These are phyloP conservation scores for Linnemannia schmuckeri DNA, from an alignment of 192 early-diverging fungal genomes.

Conservation along the genomic window DNA sequence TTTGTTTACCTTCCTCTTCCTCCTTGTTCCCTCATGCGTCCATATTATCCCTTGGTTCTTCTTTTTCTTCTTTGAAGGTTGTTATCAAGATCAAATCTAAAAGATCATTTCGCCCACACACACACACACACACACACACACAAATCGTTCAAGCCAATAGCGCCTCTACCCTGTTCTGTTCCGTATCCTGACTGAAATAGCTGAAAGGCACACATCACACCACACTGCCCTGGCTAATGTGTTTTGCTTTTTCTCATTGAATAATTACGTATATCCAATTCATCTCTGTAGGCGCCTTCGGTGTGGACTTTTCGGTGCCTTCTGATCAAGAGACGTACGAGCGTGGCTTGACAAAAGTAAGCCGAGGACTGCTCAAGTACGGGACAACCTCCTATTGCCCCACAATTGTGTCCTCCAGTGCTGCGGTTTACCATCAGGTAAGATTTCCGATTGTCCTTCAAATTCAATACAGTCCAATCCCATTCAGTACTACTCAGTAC, in stretches of 20 bases:
- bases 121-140: background rate
- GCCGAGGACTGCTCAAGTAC: conserved; percentile 80
- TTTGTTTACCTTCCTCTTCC: conserved; percentile 19
- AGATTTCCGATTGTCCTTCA: background rate
- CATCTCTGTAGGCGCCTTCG: conserved; percentile 67
- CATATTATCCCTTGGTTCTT: background rate
- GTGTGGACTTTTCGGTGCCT: conserved; percentile 77
- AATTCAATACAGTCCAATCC: background rate
- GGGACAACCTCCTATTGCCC: conserved; percentile 88
- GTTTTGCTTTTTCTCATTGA: too few relatives aligned
- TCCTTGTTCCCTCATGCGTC: too few relatives aligned
- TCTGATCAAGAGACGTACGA: conserved; percentile 73
- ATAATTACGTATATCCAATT: background rate
- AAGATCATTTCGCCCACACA: background rate
- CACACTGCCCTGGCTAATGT: background rate
- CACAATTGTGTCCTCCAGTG: conserved; percentile 80
- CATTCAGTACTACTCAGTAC: background rate
- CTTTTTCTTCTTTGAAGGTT: conserved; percentile 7
- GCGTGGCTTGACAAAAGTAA: conserved; percentile 72
- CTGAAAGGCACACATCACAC: background rate
- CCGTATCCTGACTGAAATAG: too few relatives aligned
- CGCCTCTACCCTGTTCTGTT: too few relatives aligned
- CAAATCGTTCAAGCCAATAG: background rate
- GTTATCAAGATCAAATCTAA: conserved; percentile 8
- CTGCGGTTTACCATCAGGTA: conserved; percentile 79